Conservation (phyloP, 192 early-diverging fungal species). For the Coemansia sp. region DNA sequence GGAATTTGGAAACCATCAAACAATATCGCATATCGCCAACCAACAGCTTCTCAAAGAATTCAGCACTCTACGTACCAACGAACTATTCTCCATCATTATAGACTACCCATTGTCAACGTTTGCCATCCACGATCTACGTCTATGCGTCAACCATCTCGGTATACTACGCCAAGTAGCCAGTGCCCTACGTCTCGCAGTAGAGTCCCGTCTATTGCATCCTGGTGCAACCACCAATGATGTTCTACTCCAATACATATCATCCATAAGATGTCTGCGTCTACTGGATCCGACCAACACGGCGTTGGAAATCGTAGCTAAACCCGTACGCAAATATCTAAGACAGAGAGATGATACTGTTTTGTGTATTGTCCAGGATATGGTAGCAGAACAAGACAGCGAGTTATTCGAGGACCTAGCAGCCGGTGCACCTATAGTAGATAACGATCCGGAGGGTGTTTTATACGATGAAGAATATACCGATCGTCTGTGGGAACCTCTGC, state of each 20-base stretch:
- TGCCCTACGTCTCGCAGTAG: conserved; percentile 32
- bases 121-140: conserved; percentile 65
- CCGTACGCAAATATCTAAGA: conserved; percentile 64
- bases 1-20: background rate
- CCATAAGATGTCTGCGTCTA: conserved; percentile 67
- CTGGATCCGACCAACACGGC: conserved; percentile 68
- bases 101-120: conserved; percentile 66
- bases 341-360: conserved; percentile 64
- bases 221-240: conserved; percentile 72
- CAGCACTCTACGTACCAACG: conserved; percentile 46
- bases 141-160: conserved; percentile 24
- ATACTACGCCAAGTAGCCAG: conserved; percentile 28
- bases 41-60: conserved; percentile 15
- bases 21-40: background rate
- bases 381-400: conserved; percentile 60
- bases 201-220: conserved; percentile 66
- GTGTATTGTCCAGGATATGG: conserved; percentile 67
- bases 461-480: conserved; percentile 58
- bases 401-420: conserved; percentile 52
- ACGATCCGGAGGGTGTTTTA: conserved; percentile 36
- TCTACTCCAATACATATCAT: conserved; percentile 67
- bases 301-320: conserved; percentile 61
- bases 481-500: conserved; percentile 64
- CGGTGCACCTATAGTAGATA: conserved; percentile 15
- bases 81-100: conserved; percentile 73